Conservation (phyloP, 2,329 filamentous ascomycete species). For the Myriosclerotinia duriaeana region DNA sequence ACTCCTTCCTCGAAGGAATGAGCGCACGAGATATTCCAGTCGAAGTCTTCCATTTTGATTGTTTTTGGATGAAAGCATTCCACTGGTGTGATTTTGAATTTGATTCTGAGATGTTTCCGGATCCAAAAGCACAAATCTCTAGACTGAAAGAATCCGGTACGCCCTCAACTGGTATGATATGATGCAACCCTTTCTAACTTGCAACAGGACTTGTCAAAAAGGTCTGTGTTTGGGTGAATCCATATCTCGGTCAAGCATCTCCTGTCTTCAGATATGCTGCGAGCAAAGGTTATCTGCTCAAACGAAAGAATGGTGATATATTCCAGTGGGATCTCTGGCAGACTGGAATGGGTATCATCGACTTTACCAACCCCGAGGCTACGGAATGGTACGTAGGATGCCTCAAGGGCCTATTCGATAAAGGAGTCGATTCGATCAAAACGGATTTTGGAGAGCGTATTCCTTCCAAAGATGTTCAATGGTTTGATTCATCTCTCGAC, state of each 20-base stretch:
- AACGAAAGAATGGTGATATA: slow-evolving; percentile 57
- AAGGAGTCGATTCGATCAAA: slow-evolving; percentile 61
- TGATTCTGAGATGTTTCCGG: slow-evolving; percentile 57
- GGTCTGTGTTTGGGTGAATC: slow-evolving; percentile 62
- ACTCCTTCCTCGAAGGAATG: slow-evolving; percentile 59
- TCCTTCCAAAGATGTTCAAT: slow-evolving; percentile 54
- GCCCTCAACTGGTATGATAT: background rate
- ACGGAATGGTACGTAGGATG: slow-evolving; percentile 55
- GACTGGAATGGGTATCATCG: slow-evolving; percentile 61
- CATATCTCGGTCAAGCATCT: slow-evolving; percentile 60
- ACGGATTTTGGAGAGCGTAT: slow-evolving; percentile 65
- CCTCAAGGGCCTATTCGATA: slow-evolving; percentile 55
- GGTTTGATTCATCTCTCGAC: slow-evolving; percentile 51
- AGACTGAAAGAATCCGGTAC: slow-evolving; percentile 51
- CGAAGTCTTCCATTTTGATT: slow-evolving; percentile 63
- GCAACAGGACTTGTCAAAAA: slow-evolving; percentile 44
- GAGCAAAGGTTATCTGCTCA: slow-evolving; percentile 58
- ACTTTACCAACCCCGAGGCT: slow-evolving; percentile 62
- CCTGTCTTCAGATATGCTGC: slow-evolving; percentile 57
- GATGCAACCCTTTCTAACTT: background rate
- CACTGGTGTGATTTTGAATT: slow-evolving; percentile 66
- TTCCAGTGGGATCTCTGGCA: slow-evolving; percentile 67
- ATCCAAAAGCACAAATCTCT: slow-evolving; percentile 55
- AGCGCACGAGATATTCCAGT: slow-evolving; percentile 55
- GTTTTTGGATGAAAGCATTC: slow-evolving; percentile 63